Conservation (phyloP, 371 early-diverging fungal species). For the Actinomucor elegans region DNA sequence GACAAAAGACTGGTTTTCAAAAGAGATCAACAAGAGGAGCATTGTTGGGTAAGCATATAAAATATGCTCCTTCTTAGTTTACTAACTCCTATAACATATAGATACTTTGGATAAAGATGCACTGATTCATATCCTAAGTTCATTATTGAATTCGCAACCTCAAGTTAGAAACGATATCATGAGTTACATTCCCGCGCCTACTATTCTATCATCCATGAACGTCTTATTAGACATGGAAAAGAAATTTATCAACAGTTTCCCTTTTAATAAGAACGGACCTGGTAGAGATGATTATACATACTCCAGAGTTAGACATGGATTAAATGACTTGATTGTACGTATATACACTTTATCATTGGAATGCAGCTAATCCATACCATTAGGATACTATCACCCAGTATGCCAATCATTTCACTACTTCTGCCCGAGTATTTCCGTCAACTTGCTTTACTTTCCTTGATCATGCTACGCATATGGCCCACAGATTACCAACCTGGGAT, state of each 20-base stretch:
- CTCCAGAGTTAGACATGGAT: slow-evolving; percentile 77
- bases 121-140: slow-evolving; percentile 69
- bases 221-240: slow-evolving; percentile 72
- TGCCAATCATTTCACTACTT: slow-evolving; percentile 82
- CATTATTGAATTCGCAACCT: slow-evolving; percentile 74
- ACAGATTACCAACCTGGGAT: slow-evolving; percentile 86
- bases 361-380: neutral
- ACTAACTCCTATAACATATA: too few species aligned
- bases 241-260: slow-evolving; percentile 74
- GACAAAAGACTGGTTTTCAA: slow-evolving; percentile 25
- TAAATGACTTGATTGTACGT: slow-evolving; percentile 70
- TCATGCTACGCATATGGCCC: slow-evolving; percentile 69
- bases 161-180: slow-evolving; percentile 70
- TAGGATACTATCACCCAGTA: slow-evolving; percentile 80
- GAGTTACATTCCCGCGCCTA: slow-evolving; percentile 83
- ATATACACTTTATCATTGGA: neutral
- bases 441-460: slow-evolving; percentile 79
- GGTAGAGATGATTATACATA: slow-evolving; percentile 86
- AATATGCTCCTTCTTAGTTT: neutral
- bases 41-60: slow-evolving; percentile 27
- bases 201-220: slow-evolving; percentile 72
- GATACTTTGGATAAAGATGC: slow-evolving; percentile 72
- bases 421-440: slow-evolving; percentile 68
- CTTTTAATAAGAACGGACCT: slow-evolving; percentile 82
- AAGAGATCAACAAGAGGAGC: slow-evolving; percentile 29